These are phyloP conservation scores for Pseudogymnoascus destructans DNA, from an alignment of 2,329 filamentous ascomycete genomes.

Conservation along the genomic window DNA sequence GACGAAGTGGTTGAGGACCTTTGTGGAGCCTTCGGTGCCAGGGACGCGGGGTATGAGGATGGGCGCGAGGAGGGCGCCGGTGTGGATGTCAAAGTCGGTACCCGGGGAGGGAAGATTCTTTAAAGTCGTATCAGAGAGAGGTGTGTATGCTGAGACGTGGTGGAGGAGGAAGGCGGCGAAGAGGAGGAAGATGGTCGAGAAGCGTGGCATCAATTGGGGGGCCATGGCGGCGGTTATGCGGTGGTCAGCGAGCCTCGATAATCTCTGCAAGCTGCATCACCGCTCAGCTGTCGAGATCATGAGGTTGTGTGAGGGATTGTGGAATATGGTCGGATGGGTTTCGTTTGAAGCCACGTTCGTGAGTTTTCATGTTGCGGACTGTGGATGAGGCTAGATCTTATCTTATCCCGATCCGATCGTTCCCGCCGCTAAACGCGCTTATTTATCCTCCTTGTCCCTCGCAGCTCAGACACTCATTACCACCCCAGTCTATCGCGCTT, in stretches of 20 bases:
- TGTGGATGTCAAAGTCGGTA: constrained; percentile 64
- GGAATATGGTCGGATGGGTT: not conserved
- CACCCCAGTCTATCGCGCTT: not conserved
- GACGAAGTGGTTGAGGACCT: constrained; percentile 69
- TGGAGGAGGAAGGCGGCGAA: not conserved
- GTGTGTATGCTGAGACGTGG: constrained; percentile 18
- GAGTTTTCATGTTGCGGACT: not conserved
- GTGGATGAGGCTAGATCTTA: not conserved
- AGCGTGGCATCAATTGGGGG: not conserved
- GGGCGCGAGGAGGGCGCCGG: constrained; percentile 65
- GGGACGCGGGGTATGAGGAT: constrained; percentile 82
- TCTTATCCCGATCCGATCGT: not conserved
- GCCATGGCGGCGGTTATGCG: not conserved
- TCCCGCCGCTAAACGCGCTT: not conserved
- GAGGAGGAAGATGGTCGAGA: not conserved
- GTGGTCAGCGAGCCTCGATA: constrained; percentile 1
- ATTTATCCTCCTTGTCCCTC: not conserved
- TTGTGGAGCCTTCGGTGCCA: constrained; percentile 61
- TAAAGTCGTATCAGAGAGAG: constrained; percentile 64
- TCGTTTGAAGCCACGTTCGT: not conserved
- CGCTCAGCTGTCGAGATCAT: not conserved
- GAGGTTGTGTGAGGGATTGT: not conserved
- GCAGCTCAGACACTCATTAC: not conserved
- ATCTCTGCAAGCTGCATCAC: not conserved
- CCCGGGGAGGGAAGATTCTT: constrained; percentile 57